Conservation (phyloP, 305 asterid genomes). For the Rubia peregrina region DNA sequence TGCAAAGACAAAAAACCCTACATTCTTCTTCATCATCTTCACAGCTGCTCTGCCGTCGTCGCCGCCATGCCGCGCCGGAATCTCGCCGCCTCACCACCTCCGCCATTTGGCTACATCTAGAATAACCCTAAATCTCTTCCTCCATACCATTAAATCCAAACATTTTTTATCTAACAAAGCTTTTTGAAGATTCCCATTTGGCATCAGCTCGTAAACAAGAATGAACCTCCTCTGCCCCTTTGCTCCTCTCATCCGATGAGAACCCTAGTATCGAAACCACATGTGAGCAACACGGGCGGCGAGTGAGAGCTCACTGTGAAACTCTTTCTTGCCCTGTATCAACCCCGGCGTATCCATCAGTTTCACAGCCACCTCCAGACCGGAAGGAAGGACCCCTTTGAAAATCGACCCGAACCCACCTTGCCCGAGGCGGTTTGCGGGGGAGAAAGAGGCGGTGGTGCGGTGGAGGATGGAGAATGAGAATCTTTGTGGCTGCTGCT, state of each 20-base stretch:
- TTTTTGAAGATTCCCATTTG: constrained; percentile 74
- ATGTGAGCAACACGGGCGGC: constrained; percentile 55
- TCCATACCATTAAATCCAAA: constrained; percentile 65
- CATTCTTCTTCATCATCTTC: no score
- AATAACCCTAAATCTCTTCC: constrained; percentile 52
- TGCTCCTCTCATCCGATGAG: constrained; percentile 36
- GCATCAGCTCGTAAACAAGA: constrained; percentile 75
- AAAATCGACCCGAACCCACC: constrained; percentile 93
- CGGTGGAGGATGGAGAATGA: constrained; percentile 53
- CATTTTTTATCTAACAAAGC: constrained; percentile 69
- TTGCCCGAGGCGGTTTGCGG: constrained; percentile 65
- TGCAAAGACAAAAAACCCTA: no score
- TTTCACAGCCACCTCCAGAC: constrained; percentile 74
- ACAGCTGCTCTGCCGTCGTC: no score
- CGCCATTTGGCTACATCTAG: constrained; percentile 36
- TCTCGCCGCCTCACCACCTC: no score
- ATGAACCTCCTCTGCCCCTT: constrained; percentile 39
- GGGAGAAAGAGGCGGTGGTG: constrained; percentile 53
- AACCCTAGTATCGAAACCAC: constrained; percentile 70
- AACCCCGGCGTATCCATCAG: constrained; percentile 58
- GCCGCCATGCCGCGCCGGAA: no score
- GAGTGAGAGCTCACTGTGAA: constrained; percentile 63
- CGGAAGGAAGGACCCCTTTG: constrained; percentile 67
- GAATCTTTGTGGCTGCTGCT: constrained; percentile 40
- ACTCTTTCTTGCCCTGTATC: constrained; percentile 82